Percentiles rank a stretch among this genome's conserved stretches.
Conservation (phyloP, 1,139 yeast species). For the Suhomyces atakaporum region DNA sequence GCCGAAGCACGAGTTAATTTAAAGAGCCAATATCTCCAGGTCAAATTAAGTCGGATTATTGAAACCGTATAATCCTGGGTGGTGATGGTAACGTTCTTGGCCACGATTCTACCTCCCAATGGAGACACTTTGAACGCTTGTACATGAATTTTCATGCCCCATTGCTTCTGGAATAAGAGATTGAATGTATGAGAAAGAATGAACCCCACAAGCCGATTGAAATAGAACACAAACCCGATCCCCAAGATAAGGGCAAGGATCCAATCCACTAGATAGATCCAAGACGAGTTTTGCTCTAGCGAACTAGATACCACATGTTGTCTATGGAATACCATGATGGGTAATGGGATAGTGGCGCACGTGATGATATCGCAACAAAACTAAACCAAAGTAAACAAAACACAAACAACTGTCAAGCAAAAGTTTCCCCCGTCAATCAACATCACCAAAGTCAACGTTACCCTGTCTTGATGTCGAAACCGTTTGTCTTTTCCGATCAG, state of each 20-base stretch:
- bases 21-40: conserved; percentile 90
- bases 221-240: conserved; percentile 69
- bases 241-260: conserved; percentile 63
- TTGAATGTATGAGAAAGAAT: conserved; percentile 53
- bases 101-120: conserved; percentile 78
- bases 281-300: conserved; percentile 51
- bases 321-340: conserved; percentile 29
- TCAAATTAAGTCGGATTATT: conserved; percentile 67
- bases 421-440: no score
- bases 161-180: conserved; percentile 63
- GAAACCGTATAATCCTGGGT: conserved; percentile 72
- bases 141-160: conserved; percentile 57
- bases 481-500: conserved; percentile 13
- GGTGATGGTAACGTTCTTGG: conserved; percentile 71
- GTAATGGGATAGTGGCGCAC: background rate
- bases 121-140: conserved; percentile 76
- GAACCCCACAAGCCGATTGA: conserved; percentile 73
- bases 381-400: conserved; percentile 1
- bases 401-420: conserved; percentile 7
- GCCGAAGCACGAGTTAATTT: conserved; percentile 51
- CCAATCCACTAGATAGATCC: conserved; percentile 90
- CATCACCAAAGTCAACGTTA: background rate
- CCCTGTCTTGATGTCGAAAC: conserved; percentile 2
- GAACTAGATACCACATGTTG: conserved; percentile 22
- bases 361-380: conserved; percentile 1